Evolutionary conservation across 2,329 filamentous ascomycete species (phyloP).

Genomic region (Neofusicoccum umdonicola): DNA sequence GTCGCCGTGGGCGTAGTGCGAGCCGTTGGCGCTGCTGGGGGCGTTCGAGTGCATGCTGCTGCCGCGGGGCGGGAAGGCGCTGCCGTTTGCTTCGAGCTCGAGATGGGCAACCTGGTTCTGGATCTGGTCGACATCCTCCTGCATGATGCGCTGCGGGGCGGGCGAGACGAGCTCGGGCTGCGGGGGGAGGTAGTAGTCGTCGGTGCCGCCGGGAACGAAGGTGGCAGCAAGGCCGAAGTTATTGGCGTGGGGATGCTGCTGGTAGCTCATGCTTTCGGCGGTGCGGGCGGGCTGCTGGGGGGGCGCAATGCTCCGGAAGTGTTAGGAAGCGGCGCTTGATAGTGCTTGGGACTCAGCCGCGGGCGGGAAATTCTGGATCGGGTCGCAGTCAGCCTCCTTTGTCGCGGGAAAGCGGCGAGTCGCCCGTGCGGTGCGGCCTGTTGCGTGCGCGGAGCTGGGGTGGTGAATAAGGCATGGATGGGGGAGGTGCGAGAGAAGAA

Average conservation of each 20-base stretch:
- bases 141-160: conserved; percentile 80
- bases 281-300: conserved; percentile 5
- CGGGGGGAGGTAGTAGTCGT: conserved; percentile 65
- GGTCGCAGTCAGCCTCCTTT: conserved; percentile 13
- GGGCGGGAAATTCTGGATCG: conserved; percentile 6
- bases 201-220: conserved; percentile 65
- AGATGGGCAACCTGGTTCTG: conserved; percentile 87
- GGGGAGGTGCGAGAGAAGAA: conserved; percentile 4
- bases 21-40: conserved; percentile 20
- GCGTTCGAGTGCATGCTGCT: conserved; percentile 22
- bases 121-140: conserved; percentile 82
- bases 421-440: conserved; percentile 7
- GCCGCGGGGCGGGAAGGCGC: conserved; percentile 1
- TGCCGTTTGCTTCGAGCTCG: conserved; percentile 69
- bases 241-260: conserved; percentile 7
- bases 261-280: conserved; percentile 16
- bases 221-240: conserved; percentile 47
- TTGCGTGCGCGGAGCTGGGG: neutral
- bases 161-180: conserved; percentile 65
- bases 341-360: conserved; percentile 2
- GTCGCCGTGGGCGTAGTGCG: conserved; percentile 26
- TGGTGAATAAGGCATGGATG: conserved; percentile 2
- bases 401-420: conserved; percentile 3
- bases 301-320: conserved; percentile 11
- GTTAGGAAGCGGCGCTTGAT: conserved; percentile 2